Conservation (phyloP, 768 basidiomycete genomes). For the Mycena vitilis region DNA sequence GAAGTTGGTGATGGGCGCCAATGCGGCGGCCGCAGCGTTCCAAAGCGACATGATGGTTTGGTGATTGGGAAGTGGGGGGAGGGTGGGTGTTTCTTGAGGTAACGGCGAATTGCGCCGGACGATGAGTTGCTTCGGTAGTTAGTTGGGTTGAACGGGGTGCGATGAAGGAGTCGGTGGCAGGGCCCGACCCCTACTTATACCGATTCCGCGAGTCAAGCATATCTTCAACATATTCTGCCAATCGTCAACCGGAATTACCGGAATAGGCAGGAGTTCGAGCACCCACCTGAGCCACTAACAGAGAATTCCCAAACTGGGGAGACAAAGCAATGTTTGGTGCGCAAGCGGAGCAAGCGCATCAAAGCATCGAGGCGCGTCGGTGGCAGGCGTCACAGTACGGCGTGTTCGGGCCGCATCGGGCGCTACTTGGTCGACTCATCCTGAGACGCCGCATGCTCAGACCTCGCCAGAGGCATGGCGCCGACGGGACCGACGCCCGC, state of each 20-base stretch:
- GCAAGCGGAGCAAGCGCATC: background rate
- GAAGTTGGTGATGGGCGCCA: background rate
- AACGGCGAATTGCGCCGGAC: constrained; percentile 14
- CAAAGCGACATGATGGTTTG: background rate
- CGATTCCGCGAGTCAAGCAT: background rate
- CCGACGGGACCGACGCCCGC: constrained; percentile 25
- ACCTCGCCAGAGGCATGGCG: background rate
- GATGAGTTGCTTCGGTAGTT: background rate
- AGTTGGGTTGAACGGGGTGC: background rate
- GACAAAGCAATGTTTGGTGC: background rate
- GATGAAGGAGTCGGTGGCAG: background rate
- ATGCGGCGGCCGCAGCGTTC: background rate
- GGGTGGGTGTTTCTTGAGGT: constrained; percentile 3
- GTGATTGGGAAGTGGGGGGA: background rate
- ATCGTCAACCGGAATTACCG: constrained; percentile 18
- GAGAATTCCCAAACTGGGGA: background rate
- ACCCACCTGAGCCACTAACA: constrained; percentile 16
- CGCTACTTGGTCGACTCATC: background rate
- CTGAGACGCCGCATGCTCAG: background rate
- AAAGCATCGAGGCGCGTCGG: background rate
- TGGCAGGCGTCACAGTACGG: background rate
- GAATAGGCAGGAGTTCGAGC: constrained; percentile 21
- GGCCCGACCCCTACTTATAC: constrained; percentile 14
- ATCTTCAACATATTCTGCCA: constrained; percentile 3
- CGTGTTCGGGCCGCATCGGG: background rate